Base-by-base conservation (phyloP, 208 protist genomes). In the Trypanosoma cruzi region DNA sequence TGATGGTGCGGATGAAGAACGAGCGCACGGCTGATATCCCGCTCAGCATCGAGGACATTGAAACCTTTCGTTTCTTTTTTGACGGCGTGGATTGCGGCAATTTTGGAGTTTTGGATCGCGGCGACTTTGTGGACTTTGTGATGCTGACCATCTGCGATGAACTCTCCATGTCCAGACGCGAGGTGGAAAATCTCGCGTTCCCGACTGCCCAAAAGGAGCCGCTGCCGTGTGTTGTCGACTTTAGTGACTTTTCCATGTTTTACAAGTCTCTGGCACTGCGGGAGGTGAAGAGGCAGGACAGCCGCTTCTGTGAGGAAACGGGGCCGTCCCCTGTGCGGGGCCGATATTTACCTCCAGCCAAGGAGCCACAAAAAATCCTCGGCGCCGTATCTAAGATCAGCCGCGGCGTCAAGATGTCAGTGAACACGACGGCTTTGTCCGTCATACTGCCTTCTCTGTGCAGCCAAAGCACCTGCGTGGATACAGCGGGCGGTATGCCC, bases 201-300 rank as follows among this genome's bases (percentile, higher is more conserved):
- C 72, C 81, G 4, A 75, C 75, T 18, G 42, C 59, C 13, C 29
- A 62, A 20, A 60, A 50, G 37, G 46, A 40, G 1, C 24, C 31
- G 48, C 63, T 80, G 44, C 83, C 86, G 10, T 67, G 65, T 46
- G 42, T 89, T 24, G 77, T 92, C 0, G 82, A 92, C 68, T 92
- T 92, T 71, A 85, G 80, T 64, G 86, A 89, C 68, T 89, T 92
- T 54, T 74, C 71, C 16, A 88, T 79, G 73, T 89, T 92, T 62
- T 85, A 82, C 71, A 85, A 82, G 65, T 64, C 68, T 13, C 67
- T 90, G 31, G 85, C 85, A 22, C 53, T 82, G 71, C 70, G 74
- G 55, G 82, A 88, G 49, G 50, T 85, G 52, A 55, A 65, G 55
- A 77, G 71, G 69, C 71, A 82, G 42, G 77, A 82, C 57, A 62